phyloP scores from a whole-genome alignment of 192 early-diverging fungal genomes.

The Jimgerdemannia flammicorona region DNA sequence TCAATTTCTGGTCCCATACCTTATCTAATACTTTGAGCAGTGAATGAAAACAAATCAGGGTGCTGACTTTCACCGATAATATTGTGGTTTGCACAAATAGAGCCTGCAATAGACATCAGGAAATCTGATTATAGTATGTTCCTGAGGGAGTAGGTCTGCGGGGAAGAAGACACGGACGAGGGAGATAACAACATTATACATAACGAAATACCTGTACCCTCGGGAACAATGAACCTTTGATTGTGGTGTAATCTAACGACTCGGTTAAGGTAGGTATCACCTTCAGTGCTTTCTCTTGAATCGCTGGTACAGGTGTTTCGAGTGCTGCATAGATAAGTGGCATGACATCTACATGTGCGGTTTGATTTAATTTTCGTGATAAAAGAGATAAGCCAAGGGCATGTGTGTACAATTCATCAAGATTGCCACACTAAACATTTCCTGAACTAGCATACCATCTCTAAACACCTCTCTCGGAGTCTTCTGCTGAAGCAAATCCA shows the following conservation, averaged over 20 bases:
- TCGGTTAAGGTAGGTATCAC: conserved; percentile 52
- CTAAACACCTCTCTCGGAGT: conserved; percentile 56
- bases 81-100: conserved; percentile 64
- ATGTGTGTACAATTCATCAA: too few species aligned
- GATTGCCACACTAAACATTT: background rate
- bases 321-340: conserved; percentile 69
- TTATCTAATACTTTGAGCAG: conserved; percentile 67
- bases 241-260: conserved; percentile 55
- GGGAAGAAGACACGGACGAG: too few species aligned
- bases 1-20: conserved; percentile 24
- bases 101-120: conserved; percentile 27
- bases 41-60: conserved; percentile 64
- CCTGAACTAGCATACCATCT: conserved; percentile 36
- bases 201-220: conserved; percentile 50
- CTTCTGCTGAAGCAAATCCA: conserved; percentile 66
- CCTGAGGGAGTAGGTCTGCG: too few species aligned
- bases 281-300: conserved; percentile 68
- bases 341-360: conserved; percentile 52
- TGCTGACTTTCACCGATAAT: conserved; percentile 66
- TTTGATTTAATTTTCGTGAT: too few species aligned
- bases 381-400: background rate
- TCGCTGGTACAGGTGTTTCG: conserved; percentile 41
- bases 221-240: conserved; percentile 65
- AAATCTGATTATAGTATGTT: too few species aligned
- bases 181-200: too few species aligned